A percentile compares a stretch with the other conserved stretches of the same genome.
Evolutionary conservation across 495 filamentous ascomycete species (phyloP).

Genomic region (Penicillium lagena): DNA sequence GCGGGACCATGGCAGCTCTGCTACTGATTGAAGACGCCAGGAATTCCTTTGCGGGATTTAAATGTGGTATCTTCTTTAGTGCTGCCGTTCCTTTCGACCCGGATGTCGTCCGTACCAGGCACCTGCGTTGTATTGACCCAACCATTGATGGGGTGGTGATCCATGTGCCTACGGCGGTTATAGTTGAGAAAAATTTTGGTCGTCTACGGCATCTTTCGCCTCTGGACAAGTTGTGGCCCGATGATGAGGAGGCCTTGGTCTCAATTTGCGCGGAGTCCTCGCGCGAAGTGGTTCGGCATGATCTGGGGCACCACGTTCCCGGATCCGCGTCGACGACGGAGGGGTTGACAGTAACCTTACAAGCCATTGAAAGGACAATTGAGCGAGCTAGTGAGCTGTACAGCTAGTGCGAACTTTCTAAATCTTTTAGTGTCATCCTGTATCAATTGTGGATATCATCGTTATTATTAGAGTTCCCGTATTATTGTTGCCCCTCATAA

Average conservation of each 20-base stretch:
- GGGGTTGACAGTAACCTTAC: neutral
- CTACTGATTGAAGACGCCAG: neutral
- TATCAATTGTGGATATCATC: neutral
- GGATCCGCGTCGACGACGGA: neutral
- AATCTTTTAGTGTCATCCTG: neutral
- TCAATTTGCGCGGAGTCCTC: neutral
- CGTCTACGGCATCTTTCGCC: neutral
- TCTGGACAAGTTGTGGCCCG: neutral
- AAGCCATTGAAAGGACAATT: neutral
- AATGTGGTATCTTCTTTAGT: neutral
- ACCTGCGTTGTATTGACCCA: neutral
- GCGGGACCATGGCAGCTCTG: neutral
- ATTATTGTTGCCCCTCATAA: too few species aligned
- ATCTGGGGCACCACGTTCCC: neutral
- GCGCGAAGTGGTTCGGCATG: neutral
- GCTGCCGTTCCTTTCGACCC: neutral
- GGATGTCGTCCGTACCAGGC: neutral
- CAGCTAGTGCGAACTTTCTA: neutral
- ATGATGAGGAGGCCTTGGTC: neutral
- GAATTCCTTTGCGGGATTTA: neutral
- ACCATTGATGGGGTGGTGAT: neutral
- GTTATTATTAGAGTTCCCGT: neutral
- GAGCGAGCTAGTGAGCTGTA: neutral
- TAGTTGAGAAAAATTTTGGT: neutral
- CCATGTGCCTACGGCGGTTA: neutral